These are phyloP conservation scores for Solanum phureja DNA, from an alignment of 257 asterid genomes.

Conservation along the genomic window DNA sequence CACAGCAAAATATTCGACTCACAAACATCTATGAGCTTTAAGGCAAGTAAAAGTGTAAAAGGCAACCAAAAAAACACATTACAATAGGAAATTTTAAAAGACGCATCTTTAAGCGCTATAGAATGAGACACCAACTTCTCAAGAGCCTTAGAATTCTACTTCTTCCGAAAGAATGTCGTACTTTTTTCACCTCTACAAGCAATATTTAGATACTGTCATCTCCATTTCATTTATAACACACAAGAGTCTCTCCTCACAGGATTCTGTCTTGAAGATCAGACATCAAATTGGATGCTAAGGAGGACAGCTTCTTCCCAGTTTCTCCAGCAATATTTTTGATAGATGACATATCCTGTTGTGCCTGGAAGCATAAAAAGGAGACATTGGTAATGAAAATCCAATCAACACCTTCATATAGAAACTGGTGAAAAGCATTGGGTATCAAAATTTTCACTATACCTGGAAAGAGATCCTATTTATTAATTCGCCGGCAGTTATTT, in stretches of 20 bases:
- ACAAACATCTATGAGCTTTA: background rate
- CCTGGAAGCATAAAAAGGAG: slow-evolving; percentile 28
- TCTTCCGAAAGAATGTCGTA: background rate
- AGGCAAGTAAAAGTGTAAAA: background rate
- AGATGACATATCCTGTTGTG: slow-evolving; percentile 91
- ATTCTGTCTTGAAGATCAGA: slow-evolving; percentile 94
- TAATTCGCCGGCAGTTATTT: slow-evolving; percentile 70
- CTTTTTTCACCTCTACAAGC: background rate
- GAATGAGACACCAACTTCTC: background rate
- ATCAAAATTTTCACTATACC: slow-evolving; percentile 27
- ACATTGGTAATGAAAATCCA: background rate
- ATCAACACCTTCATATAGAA: background rate
- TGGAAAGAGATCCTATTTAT: slow-evolving; percentile 86
- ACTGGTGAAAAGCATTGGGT: background rate
- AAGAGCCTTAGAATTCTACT: background rate
- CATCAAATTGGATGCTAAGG: slow-evolving; percentile 62
- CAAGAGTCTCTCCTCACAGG: slow-evolving; percentile 31
- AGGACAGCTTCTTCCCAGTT: slow-evolving; percentile 81
- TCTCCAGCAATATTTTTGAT: slow-evolving; percentile 91
- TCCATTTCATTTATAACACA: background rate
- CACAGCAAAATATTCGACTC: background rate
- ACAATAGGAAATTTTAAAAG: background rate
- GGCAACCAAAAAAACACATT: background rate
- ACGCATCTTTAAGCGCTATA: background rate
- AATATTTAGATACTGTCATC: background rate